Evolutionary conservation across 2,329 filamentous ascomycete species (phyloP).

Genomic region (Metarhizium sp.): DNA sequence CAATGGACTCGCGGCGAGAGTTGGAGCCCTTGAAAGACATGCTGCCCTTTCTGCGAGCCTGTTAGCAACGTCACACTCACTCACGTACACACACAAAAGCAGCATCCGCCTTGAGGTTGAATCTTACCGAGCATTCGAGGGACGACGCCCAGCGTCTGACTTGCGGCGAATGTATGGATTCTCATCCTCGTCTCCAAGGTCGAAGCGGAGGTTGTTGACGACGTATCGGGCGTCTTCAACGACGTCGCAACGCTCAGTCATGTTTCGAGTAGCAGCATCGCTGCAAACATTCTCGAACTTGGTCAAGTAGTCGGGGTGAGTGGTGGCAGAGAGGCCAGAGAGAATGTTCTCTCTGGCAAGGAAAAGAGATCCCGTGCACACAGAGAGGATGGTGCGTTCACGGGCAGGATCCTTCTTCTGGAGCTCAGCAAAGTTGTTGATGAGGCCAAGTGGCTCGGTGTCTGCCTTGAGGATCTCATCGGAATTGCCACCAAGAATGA

Average conservation of each 20-base stretch:
- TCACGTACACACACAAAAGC: not conserved
- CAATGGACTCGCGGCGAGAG: constrained; percentile 68
- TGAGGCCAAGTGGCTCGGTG: constrained; percentile 59
- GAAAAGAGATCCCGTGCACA: constrained; percentile 73
- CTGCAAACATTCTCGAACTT: constrained; percentile 75
- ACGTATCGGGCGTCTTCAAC: constrained; percentile 75
- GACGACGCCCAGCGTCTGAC: constrained; percentile 53
- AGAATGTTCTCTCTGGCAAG: constrained; percentile 70
- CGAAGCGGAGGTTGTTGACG: constrained; percentile 85
- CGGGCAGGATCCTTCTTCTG: constrained; percentile 70
- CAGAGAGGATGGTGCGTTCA: constrained; percentile 71
- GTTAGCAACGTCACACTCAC: constrained; percentile 11
- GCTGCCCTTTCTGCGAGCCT: constrained; percentile 59
- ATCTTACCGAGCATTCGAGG: constrained; percentile 50
- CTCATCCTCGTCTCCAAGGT: constrained; percentile 71
- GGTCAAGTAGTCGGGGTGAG: constrained; percentile 71
- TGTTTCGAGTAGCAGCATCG: constrained; percentile 58
- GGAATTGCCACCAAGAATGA: constrained; percentile 64
- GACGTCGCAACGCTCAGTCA: constrained; percentile 71
- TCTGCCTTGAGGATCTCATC: constrained; percentile 58
- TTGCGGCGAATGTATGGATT: constrained; percentile 76
- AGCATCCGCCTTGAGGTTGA: not conserved
- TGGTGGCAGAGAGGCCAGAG: constrained; percentile 70
- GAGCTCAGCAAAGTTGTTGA: constrained; percentile 67
- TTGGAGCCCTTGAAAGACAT: constrained; percentile 72